Evolutionary conservation across 495 filamentous ascomycete genomes (phyloP), one percentile per base, ranked within the genome.

Genomic region (Penicillium robsamsonii): DNA sequence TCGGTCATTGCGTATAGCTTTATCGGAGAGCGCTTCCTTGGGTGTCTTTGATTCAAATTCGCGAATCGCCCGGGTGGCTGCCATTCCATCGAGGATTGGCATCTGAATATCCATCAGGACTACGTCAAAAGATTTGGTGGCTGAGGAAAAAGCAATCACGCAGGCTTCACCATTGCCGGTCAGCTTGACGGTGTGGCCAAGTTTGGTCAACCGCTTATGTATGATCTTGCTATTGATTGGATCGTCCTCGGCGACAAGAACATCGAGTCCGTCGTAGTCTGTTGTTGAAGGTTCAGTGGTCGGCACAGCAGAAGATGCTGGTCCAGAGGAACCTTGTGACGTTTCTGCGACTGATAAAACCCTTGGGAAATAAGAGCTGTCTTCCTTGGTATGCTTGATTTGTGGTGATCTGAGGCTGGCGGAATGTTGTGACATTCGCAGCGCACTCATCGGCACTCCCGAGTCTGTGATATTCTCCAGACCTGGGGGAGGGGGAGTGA

Each of bases 221-320:
- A 96, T 73, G 55, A 97, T 92, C 61, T 86, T 91, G 69, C 88
- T 88, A 59, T 97, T 97, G 62, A 96, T 82, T 0, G 92, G 92
- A 62, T 97, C 92, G 60, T 97, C 93, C 67, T 97, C 93, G 0
- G 93, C 93, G 9, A 96, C 83, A 17, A 96, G 76, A 3, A 96
- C 83, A 29, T 78, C 79, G 27, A 92, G 75, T 30, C 58, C 24
- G 27, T 9, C 20, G 73, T 63, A 20, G 24, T 46, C n/a, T 13
- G 70, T 18, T 50, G 55, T 5, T 59, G 54, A 12, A 15, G 48
- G 48, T 29, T 18, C 48, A 11, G 48, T 50, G 15, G 48, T 50
- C 18, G 48, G 48, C 7, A 22, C 17, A 9, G 48, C 40, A 10
- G 35, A 50, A 17, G 48, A 8, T 15, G 47, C 33, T 10, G 48